Conservation (phyloP, 1,284 basidiomycete genomes). For the Cutaneotrichosporon sp. region DNA sequence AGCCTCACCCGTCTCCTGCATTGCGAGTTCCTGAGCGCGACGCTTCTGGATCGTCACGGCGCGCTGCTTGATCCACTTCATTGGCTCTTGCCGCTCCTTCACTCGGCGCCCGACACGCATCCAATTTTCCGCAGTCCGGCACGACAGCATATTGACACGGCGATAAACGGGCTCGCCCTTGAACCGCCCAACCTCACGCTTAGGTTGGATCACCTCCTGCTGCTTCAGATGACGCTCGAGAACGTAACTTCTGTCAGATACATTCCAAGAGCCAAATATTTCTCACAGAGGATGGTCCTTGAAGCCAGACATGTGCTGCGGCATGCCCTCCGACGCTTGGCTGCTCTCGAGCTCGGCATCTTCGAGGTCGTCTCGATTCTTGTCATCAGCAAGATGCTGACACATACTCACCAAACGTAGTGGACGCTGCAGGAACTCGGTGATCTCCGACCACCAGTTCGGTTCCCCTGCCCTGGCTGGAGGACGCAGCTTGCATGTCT, state of each 20-base stretch:
- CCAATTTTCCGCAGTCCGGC: constrained; percentile 94
- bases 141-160: constrained; percentile 72
- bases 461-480: constrained; percentile 61
- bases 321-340: constrained; percentile 88
- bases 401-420: constrained; percentile 68
- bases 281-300: constrained; percentile 89
- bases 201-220: constrained; percentile 83
- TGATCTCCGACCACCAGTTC: constrained; percentile 81
- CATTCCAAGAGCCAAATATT: neutral
- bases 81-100: constrained; percentile 71
- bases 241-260: constrained; percentile 64
- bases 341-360: constrained; percentile 84
- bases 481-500: constrained; percentile 77
- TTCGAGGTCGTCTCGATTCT: constrained; percentile 90
- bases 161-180: constrained; percentile 91
- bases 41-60: constrained; percentile 78
- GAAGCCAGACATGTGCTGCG: constrained; percentile 83
- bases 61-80: constrained; percentile 87
- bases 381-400: constrained; percentile 18
- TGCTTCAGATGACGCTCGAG: constrained; percentile 84
- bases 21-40: constrained; percentile 75
- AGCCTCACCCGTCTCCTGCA: constrained; percentile 61
- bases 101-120: constrained; percentile 80
- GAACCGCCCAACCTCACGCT: constrained; percentile 83
- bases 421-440: constrained; percentile 65